Base-by-base conservation (phyloP, 768 basidiomycete species). In the Punctularia strigosozonata region DNA sequence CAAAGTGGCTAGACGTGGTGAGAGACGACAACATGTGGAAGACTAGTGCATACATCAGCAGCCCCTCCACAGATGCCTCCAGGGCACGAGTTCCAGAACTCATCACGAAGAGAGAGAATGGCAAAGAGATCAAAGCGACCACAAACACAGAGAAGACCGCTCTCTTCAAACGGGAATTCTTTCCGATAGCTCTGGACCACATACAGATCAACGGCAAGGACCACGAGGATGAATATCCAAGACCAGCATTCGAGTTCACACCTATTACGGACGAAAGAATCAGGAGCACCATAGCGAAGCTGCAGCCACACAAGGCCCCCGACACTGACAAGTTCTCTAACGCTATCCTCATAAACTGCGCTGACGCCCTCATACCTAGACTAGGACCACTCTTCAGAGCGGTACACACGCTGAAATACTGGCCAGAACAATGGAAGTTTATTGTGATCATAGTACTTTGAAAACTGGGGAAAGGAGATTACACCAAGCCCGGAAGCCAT, bases 391-490 rank as follows among this genome's bases (percentile, higher is more conserved):
- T 55, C 13, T 55, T 44, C 31, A 17, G 25, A n/a, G 55, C 52
- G 0, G 41, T 43, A 0, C 39, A 55, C n/a, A 1, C 15, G 0
- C 41, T 53, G 0, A 8, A 38, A 0, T 12, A 13, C 19, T 53
- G 49, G 36, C 46, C 36, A 0, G 38, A 22, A 10, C 39, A 10
- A n/a, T 57, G 41, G 60, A 45, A 46, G 15, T 10, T 42, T 0
- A 61, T 50, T 18, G 53, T 41, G 0, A 63, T 57, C 0, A 39
- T 60, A 0, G 51, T 64, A 0, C 44, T 68, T 0, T 36, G 49
- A 0, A 69, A 71, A 37, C 64, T 62, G 0, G 58, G 60, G 0
- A 55, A 57, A 26, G 39, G 51, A 0, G 38, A 55, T 42, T 70
- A 71, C 47, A 37, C 49, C 0, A 23, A 48, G 0, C 39, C 64